A percentile compares a stretch with the other conserved stretches of the same genome.
Evolutionary conservation across 1,284 basidiomycete species (phyloP).

Genomic region (Cerrena zonata): DNA sequence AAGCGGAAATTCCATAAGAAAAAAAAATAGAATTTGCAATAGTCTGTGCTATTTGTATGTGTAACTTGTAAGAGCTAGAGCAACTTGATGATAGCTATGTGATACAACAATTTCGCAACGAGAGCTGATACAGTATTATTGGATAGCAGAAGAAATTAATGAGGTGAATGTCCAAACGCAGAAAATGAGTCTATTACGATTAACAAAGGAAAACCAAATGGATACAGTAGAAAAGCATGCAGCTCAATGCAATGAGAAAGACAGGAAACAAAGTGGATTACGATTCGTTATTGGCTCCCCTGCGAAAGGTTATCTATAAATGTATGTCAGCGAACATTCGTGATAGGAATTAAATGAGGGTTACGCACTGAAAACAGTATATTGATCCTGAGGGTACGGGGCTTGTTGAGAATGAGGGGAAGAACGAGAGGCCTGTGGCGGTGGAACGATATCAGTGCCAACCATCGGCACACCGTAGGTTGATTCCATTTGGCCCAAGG

Average conservation of each 20-base stretch:
- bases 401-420: conserved; percentile 18
- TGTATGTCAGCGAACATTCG: conserved; percentile 6
- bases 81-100: background rate
- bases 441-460: conserved; percentile 19
- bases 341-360: background rate
- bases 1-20: background rate
- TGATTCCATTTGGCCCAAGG: conserved; percentile 50
- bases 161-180: background rate
- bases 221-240: background rate
- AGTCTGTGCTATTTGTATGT: background rate
- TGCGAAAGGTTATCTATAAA: conserved; percentile 15
- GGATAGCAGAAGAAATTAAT: conserved; percentile 2
- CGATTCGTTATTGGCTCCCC: conserved; percentile 10
- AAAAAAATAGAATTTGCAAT: background rate
- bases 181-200: background rate
- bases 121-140: conserved; percentile 1
- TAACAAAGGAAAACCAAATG: background rate
- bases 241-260: background rate
- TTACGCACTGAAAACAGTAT: conserved; percentile 30
- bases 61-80: background rate
- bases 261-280: too few relatives aligned
- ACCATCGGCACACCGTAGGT: conserved; percentile 33
- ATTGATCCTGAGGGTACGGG: conserved; percentile 26
- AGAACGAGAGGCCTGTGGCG: conserved; percentile 9
- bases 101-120: conserved; percentile 1